These are phyloP conservation scores for Termitomyces sp. DNA, from an alignment of 768 basidiomycete species.

Conservation along the genomic window DNA sequence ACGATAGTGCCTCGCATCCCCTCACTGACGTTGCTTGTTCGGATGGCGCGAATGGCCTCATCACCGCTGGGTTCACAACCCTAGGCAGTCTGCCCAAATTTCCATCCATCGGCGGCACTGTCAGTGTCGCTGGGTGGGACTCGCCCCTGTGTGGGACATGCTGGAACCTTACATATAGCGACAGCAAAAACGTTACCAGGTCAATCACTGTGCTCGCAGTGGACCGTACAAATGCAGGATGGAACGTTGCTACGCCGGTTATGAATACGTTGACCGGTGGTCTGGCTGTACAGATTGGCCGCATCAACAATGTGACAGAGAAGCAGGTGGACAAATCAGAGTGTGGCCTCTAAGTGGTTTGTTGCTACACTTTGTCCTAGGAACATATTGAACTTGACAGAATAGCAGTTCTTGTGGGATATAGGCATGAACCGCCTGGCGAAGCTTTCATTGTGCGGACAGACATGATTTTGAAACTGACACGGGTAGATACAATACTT, in stretches of 20 bases:
- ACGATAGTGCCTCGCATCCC: constrained; percentile 29
- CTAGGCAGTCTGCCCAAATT: constrained; percentile 44
- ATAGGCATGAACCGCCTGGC: background rate
- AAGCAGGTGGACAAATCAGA: constrained; percentile 14
- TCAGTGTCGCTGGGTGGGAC: constrained; percentile 37
- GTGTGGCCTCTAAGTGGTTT: constrained; percentile 17
- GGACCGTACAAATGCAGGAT: constrained; percentile 26
- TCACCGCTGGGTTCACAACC: constrained; percentile 31
- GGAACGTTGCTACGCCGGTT: constrained; percentile 22
- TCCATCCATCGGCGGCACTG: constrained; percentile 47
- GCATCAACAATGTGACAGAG: constrained; percentile 15
- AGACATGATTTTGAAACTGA: background rate
- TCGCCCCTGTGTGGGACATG: constrained; percentile 48
- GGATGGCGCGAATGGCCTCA: constrained; percentile 38
- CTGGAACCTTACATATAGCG: constrained; percentile 44
- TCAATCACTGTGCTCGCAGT: constrained; percentile 42
- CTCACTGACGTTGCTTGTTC: constrained; percentile 42
- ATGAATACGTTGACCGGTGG: constrained; percentile 29
- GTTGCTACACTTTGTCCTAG: background rate
- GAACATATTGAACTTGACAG: background rate
- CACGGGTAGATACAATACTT: background rate
- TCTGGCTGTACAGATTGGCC: constrained; percentile 22
- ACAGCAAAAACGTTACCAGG: constrained; percentile 14
- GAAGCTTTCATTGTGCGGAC: background rate
- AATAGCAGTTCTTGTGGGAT: background rate